Percentiles rank a stretch among this genome's conserved stretches.
phyloP scores from a whole-genome alignment of 106 monocot genomes.

The Platanthera zijinensis region DNA sequence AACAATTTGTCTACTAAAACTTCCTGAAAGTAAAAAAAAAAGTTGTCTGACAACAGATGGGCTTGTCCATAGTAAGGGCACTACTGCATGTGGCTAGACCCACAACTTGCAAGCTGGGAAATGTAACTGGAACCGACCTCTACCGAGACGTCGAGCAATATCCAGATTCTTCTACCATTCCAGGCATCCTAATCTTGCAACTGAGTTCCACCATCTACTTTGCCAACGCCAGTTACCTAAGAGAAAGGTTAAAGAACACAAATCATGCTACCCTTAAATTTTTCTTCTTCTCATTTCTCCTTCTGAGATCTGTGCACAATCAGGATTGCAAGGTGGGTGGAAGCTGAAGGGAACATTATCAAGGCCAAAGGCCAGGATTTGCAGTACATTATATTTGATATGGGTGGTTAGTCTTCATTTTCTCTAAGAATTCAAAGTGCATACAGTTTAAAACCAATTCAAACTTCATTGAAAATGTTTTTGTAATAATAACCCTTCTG shows the following conservation, averaged over 20 bases:
- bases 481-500: too few species aligned
- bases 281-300: background rate
- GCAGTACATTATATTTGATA: conserved; percentile 37
- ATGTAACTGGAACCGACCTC: conserved; percentile 16
- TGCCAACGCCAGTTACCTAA: conserved; percentile 42
- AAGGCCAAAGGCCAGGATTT: conserved; percentile 26
- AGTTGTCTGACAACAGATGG: conserved; percentile 28
- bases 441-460: too few species aligned
- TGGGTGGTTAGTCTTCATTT: conserved; percentile 30
- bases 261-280: background rate
- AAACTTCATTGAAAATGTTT: too few species aligned
- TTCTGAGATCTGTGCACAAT: background rate
- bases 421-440: too few species aligned
- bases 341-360: conserved; percentile 19
- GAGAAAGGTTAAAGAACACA: conserved; percentile 32
- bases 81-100: conserved; percentile 73
- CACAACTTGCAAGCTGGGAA: conserved; percentile 52
- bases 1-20: background rate
- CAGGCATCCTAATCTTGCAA: conserved; percentile 49
- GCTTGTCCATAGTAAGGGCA: conserved; percentile 58
- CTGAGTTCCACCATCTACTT: conserved; percentile 48
- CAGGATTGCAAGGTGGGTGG: conserved; percentile 53
- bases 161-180: conserved; percentile 18
- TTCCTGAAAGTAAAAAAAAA: background rate
- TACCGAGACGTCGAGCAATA: conserved; percentile 69